These are phyloP conservation scores for Salix suchowensis DNA, from an alignment of 345 rosid genomes.

Conservation along the genomic window DNA sequence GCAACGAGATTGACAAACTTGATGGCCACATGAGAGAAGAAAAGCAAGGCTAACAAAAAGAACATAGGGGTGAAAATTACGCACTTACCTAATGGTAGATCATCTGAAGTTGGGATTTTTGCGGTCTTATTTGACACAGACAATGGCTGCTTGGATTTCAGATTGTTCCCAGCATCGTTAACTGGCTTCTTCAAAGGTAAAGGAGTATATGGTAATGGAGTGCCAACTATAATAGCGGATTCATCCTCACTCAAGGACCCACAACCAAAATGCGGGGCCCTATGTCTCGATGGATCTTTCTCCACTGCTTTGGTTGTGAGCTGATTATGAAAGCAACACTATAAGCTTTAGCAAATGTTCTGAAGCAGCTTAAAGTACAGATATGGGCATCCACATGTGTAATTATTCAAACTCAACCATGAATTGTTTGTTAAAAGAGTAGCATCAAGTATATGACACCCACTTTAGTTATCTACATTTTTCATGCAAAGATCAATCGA, in stretches of 20 bases:
- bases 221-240: slow-evolving; percentile 42
- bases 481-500: neutral
- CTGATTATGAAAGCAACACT: slow-evolving; percentile 32
- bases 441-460: neutral
- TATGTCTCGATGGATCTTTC: slow-evolving; percentile 58
- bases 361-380: neutral
- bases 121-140: slow-evolving; percentile 28
- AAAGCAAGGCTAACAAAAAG: neutral
- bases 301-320: slow-evolving; percentile 68
- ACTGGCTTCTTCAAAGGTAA: slow-evolving; percentile 44
- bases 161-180: slow-evolving; percentile 30
- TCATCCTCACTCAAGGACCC: slow-evolving; percentile 52
- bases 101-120: slow-evolving; percentile 13
- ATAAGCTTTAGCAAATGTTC: slow-evolving; percentile 7
- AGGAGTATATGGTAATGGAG: slow-evolving; percentile 41
- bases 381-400: neutral
- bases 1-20: slow-evolving; percentile 14
- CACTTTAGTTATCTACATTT: neutral
- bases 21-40: neutral
- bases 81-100: slow-evolving; percentile 34
- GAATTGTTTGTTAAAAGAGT: neutral
- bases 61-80: neutral
- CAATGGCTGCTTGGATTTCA: slow-evolving; percentile 34
- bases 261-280: slow-evolving; percentile 63
- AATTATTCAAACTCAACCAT: neutral